Evolutionary conservation across 140 eudicot genomes (phyloP).

Genomic region (Erigeron philadelphicus): DNA sequence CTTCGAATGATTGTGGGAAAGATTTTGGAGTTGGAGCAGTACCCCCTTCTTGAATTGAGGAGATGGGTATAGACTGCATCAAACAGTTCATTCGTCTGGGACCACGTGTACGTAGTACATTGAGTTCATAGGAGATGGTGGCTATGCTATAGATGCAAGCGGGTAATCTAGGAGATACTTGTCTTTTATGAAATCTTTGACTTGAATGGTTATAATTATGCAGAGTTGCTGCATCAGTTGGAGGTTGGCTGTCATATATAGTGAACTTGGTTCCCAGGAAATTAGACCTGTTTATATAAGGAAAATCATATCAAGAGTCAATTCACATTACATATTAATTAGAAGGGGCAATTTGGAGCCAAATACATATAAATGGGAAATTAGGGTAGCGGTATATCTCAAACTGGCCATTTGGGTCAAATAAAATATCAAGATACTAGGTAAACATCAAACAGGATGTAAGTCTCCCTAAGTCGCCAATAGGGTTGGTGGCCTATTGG

Average conservation of each 20-base stretch:
- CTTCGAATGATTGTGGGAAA: conserved; percentile 40
- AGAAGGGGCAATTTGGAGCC: not conserved
- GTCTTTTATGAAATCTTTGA: conserved; percentile 49
- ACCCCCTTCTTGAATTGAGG: conserved; percentile 81
- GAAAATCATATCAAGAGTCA: not conserved
- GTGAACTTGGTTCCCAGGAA: conserved; percentile 86
- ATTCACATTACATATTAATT: not conserved
- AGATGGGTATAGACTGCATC: conserved; percentile 65
- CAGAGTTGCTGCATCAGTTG: conserved; percentile 34
- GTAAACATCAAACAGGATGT: not conserved
- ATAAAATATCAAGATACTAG: not conserved
- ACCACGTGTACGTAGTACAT: conserved; percentile 78
- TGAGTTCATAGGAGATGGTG: conserved; percentile 72
- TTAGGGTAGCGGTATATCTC: not conserved
- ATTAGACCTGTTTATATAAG: conserved; percentile 51
- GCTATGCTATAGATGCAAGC: conserved; percentile 58
- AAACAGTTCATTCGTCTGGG: conserved; percentile 75
- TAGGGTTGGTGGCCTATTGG: no score
- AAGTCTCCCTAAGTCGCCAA: not conserved
- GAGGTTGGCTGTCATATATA: conserved; percentile 63
- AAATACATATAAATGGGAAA: not conserved
- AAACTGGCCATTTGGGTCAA: not conserved
- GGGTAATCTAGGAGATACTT: conserved; percentile 58
- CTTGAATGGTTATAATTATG: conserved; percentile 28
- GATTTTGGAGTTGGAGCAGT: conserved; percentile 73